Base-by-base conservation (phyloP, 2,329 filamentous ascomycete genomes). In the Claviceps spartinae region DNA sequence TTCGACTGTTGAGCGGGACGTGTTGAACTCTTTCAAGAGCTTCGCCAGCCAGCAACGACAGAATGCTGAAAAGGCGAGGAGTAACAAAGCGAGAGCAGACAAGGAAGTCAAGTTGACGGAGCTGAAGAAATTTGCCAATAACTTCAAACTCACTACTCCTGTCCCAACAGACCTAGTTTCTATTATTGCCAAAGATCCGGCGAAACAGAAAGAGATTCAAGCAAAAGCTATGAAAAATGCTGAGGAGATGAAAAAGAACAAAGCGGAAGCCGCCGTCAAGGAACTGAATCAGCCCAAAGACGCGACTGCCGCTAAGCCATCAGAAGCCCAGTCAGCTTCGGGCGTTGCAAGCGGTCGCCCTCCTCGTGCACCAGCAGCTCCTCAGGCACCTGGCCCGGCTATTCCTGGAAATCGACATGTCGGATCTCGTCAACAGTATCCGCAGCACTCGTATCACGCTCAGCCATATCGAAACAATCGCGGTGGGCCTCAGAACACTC, bases 181-280 rank as follows among this genome's bases (percentile, higher is more conserved):
- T 1, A 98, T 98, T 58, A 85, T 98, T 55, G 91, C 93, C 54
- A 98, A 97, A 66, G 93, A 98, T 64, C 89, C 89, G n/a, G 78
- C 74, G 46, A 98, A 96, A 71, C 93, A 97, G 68, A 83, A 89
- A 62, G 82, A 90, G 63, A 97, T 98, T 56, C 85, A 95, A 62
- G 85, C 89, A 60, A 94, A 90, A 67, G 88, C 88, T 1, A 81
- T 87, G 55, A 80, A 82, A 62, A 85, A 91, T 58, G 83, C 82
- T 2, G 82, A 88, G 56, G 79, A 82, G 56, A 67, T 78, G 50
- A 69, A 71, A 4, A 76, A 81, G 59, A 72, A 78, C 51, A 82
- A 82, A 62, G 62, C 72, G 18, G 73, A 72, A 49, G 57, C 67
- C 24, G 61, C 68, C 18, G 64, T 69, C 22, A 73, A 77, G 54